Conservation (phyloP, 768 basidiomycete genomes). For the Lactifluus hygrophoroides region DNA sequence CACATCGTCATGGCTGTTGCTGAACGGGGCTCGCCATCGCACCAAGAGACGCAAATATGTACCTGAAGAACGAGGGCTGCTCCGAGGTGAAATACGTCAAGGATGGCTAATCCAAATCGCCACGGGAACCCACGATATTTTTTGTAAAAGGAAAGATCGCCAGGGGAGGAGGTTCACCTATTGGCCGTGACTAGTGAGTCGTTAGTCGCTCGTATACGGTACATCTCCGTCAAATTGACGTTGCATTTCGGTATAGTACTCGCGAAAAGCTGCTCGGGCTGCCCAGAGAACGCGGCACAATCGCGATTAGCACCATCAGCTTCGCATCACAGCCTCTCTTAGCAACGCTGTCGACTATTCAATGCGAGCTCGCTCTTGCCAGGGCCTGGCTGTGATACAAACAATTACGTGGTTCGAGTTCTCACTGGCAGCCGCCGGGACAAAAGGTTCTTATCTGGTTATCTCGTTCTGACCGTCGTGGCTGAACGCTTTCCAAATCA, state of each 20-base stretch:
- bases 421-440: background rate
- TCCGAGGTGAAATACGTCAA: background rate
- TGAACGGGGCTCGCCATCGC: background rate
- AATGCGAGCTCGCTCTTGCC: background rate
- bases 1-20: background rate
- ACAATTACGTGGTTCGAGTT: background rate
- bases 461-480: background rate
- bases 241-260: background rate
- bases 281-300: background rate
- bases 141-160: background rate
- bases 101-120: background rate
- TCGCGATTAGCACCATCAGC: background rate
- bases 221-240: background rate
- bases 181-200: background rate
- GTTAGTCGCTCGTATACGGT: background rate
- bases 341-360: background rate
- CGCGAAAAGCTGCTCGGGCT: background rate
- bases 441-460: constrained; percentile 2
- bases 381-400: background rate
- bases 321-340: background rate
- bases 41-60: background rate
- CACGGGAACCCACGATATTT: background rate
- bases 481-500: constrained; percentile 9
- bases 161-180: background rate
- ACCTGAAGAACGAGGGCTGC: background rate